Evolutionary conservation across 257 asterid genomes (phyloP).

Genomic region (Przewalskia tangutica): DNA sequence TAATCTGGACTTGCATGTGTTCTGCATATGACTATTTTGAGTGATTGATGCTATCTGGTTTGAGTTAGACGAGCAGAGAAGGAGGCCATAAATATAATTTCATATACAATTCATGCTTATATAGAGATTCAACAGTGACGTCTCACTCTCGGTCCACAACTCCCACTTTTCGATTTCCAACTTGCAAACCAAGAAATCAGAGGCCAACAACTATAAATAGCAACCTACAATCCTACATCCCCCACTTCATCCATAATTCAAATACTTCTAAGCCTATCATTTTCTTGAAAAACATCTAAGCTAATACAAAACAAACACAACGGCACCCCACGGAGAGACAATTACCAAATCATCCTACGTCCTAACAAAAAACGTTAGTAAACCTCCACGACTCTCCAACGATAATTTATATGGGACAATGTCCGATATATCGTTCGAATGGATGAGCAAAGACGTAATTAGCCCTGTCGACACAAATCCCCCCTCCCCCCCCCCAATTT

Average conservation of each 20-base stretch:
- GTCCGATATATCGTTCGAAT: conserved; percentile 9
- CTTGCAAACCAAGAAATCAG: background rate
- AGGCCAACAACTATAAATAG: background rate
- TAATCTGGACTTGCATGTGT: too few relatives aligned
- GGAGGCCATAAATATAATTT: too few relatives aligned
- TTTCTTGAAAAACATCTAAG: background rate
- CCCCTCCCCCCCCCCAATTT: conserved; percentile 8
- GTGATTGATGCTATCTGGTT: too few relatives aligned
- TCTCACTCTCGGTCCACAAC: background rate
- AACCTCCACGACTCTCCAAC: background rate
- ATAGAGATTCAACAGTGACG: background rate
- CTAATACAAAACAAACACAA: background rate
- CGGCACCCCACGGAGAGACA: conserved; percentile 9
- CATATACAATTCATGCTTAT: background rate
- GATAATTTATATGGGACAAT: conserved; percentile 6
- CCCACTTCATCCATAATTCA: background rate
- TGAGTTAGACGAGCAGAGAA: too few relatives aligned
- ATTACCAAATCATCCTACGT: background rate
- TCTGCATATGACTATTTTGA: too few relatives aligned
- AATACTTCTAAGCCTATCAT: background rate
- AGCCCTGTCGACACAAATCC: background rate
- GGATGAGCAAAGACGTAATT: background rate
- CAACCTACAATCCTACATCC: background rate
- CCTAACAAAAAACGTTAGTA: background rate
- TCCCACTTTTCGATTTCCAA: background rate